Base-by-base conservation (phyloP, 2,329 filamentous ascomycete species). In the Sporothrix inflata region DNA sequence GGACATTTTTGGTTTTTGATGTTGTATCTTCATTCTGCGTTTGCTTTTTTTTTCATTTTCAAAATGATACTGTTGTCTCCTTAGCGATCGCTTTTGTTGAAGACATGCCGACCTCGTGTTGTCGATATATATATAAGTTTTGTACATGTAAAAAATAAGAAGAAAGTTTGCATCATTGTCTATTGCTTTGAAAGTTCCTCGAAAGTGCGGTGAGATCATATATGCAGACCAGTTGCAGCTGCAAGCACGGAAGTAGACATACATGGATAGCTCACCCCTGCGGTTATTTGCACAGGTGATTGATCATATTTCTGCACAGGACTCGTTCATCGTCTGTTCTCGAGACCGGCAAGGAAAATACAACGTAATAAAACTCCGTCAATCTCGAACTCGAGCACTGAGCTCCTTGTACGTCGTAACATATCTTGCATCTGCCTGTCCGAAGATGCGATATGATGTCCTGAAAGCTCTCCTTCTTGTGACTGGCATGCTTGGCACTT, bases 301-400 rank as follows among this genome's bases (percentile, higher is more conserved):
- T 40, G 47, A 53, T 68, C 47, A 68, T 30, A 24, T 53, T 51
- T 68, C 47, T 51, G 30, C 47, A 21, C 47, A 34, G 65, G n/a
- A 55, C 47, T 51, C 27, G 65, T 68, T 55, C 19, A 38, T 53
- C n/a, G 65, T 53, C 45, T 49, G 42, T 40, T 53, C 65, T 53
- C 65, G 30, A 66, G 65, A 30, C 47, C 30, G 30, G 65, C 24
- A 38, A 53, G 24, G 65, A 66, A 42, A 49, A 68, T 68, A 24
- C 65, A 27, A 68, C 65, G 47, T 40, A 53, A 68, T 53, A 53
- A 66, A 66, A 49, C 40, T 34, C 14, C 14, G 14, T 16, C 38
- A 42, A 27, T 42, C 21, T 27, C 12, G 38, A 16, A 38, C 21
- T 27, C 12, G 38, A 16, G 60, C 60, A 19, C 21, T 4, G 9